Percentiles rank a stretch among this genome's conserved stretches.
These are phyloP conservation scores for Lactifluus volemus DNA, from an alignment of 768 basidiomycete genomes.

Conservation along the genomic window DNA sequence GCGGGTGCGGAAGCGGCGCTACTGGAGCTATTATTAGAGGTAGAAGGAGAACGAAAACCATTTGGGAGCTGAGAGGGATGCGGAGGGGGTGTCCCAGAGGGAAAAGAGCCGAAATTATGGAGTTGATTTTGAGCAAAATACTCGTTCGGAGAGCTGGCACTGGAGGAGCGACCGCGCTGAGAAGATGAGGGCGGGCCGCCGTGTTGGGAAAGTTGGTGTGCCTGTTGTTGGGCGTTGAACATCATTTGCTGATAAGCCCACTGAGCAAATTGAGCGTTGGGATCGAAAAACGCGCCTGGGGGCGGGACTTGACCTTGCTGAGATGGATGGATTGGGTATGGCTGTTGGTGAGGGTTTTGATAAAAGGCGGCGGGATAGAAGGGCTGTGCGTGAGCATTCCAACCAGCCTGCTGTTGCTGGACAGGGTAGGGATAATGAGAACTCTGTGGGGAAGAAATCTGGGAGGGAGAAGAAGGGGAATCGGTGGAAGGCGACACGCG, in stretches of 20 bases:
- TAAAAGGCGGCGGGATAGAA: conserved; percentile 68
- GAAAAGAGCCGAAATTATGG: conserved; percentile 51
- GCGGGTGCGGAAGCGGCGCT: conserved; percentile 29
- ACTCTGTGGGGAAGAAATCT: conserved; percentile 29
- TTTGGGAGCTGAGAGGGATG: conserved; percentile 40
- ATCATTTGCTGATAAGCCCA: conserved; percentile 94
- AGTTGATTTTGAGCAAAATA: conserved; percentile 53
- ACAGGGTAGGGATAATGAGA: conserved; percentile 59
- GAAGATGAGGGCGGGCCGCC: conserved; percentile 30
- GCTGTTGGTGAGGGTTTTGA: conserved; percentile 59
- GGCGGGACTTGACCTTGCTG: conserved; percentile 34
- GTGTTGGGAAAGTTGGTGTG: conserved; percentile 17
- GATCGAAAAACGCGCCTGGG: conserved; percentile 64
- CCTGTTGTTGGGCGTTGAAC: conserved; percentile 43
- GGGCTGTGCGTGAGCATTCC: conserved; percentile 63
- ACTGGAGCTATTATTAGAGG: conserved; percentile 28
- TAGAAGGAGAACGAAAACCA: conserved; percentile 29
- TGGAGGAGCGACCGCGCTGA: conserved; percentile 33
- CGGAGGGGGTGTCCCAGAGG: conserved; percentile 62
- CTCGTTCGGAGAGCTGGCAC: conserved; percentile 36
- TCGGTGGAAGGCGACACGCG: conserved; percentile 57
- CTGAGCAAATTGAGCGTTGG: conserved; percentile 68
- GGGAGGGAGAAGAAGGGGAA: conserved; percentile 27
- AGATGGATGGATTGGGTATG: conserved; percentile 37
- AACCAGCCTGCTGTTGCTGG: conserved; percentile 62